Base-by-base conservation (phyloP, 78 protist species). In the Diacronema lutheri region DNA sequence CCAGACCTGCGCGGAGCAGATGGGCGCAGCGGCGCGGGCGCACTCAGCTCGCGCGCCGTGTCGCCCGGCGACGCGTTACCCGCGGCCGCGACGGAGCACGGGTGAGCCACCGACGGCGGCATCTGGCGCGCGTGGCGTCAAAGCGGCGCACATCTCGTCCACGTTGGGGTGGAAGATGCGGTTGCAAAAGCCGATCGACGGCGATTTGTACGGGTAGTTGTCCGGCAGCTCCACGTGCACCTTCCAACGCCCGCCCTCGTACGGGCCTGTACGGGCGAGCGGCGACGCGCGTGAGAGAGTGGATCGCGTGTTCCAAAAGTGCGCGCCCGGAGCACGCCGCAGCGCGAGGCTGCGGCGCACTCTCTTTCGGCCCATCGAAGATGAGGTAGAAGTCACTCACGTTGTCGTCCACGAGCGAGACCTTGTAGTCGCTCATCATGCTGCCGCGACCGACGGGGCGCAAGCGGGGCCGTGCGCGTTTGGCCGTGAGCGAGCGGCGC, bases 131-230 rank as follows among this genome's bases (percentile, higher is more conserved):
- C n/a, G n/a, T n/a, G n/a, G n/a, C n/a, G n/a, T n/a, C n/a, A n/a
- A n/a, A n/a, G n/a, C n/a, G n/a, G 46, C 76, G 0, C 68, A 96
- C 96, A 85, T 58, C 64, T 93, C 95, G 86, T 97, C 99, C 4
- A 97, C 95, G 88, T 97, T 97, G 16, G 98, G 98, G n/a, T 97
- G 99, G 90, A 90, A 97, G 33, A 97, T 95, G 41, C 83, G 83
- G 88, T 96, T 97, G 60, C 69, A 84, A 58, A 88, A 88, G 35
- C 87, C 98, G 96, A 96, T 94, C 7, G 98, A 95, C 26, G 99
- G 99, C 7, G 97, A 95, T 89, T 96, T 95, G 90, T 95, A 96
- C 19, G 99, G 98, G 74, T 97, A 97, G n/a, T 58, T 91, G 1
- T 89, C 91, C 12, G 99, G 98, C 40, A 97, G 78, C 64, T 93